Conservation (phyloP, 148 eudicot genomes). For the Rhododendron molle region DNA sequence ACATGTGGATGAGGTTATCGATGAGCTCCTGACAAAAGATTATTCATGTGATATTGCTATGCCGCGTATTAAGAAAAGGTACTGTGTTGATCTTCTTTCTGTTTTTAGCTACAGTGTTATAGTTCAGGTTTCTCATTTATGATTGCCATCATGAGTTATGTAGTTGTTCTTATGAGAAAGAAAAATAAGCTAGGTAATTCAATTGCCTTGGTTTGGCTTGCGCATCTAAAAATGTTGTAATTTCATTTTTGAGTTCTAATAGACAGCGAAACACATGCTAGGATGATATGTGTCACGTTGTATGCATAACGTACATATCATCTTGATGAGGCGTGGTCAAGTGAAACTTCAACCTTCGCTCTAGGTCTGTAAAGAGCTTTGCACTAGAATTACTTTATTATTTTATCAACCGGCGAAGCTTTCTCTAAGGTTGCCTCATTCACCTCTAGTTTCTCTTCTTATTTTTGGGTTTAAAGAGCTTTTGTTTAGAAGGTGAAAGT, state of each 20-base stretch:
- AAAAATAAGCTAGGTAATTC: neutral
- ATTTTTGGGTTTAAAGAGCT: neutral
- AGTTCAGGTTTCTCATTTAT: neutral
- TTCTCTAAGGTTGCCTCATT: neutral
- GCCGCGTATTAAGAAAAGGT: slow-evolving; percentile 94
- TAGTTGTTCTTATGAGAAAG: neutral
- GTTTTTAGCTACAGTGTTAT: neutral
- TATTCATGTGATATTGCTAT: slow-evolving; percentile 90
- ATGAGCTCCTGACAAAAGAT: slow-evolving; percentile 84
- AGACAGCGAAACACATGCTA: neutral
- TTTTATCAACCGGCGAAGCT: neutral
- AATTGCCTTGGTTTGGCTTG: neutral
- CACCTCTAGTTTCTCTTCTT: neutral
- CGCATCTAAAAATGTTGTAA: neutral
- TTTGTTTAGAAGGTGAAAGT: neutral
- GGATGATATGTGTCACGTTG: neutral
- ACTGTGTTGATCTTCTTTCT: neutral
- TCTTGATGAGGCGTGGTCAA: neutral
- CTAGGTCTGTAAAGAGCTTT: neutral
- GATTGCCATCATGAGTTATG: neutral
- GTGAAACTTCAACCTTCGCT: neutral
- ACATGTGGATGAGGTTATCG: slow-evolving; percentile 89
- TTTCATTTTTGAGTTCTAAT: neutral
- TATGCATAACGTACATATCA: neutral
- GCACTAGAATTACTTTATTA: neutral